Conservation (phyloP, 768 basidiomycete species). For the Amanita phalloides region DNA sequence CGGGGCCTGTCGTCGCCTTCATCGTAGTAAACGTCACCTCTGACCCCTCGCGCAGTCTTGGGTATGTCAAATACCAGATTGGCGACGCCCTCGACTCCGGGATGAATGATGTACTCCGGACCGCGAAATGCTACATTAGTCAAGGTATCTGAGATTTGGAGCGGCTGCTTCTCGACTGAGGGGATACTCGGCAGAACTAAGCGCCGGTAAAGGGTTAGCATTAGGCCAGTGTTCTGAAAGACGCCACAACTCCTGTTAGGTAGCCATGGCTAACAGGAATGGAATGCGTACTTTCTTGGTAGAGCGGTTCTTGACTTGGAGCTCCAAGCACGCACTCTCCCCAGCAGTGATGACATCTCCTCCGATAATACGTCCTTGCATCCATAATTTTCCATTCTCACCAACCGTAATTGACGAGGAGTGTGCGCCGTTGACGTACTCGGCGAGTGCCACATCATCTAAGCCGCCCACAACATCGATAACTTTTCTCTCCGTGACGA, state of each 20-base stretch:
- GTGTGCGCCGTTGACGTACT: slow-evolving; percentile 8
- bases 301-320: slow-evolving; percentile 78
- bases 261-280: slow-evolving; percentile 4
- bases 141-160: slow-evolving; percentile 60
- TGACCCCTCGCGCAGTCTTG: slow-evolving; percentile 47
- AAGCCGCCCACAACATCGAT: slow-evolving; percentile 58
- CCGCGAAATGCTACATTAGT: slow-evolving; percentile 63
- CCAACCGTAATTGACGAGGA: slow-evolving; percentile 58
- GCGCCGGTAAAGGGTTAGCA: slow-evolving; percentile 47
- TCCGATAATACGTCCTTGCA: slow-evolving; percentile 55
- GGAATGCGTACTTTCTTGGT: slow-evolving; percentile 50
- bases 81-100: slow-evolving; percentile 70
- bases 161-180: slow-evolving; percentile 28
- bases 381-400: slow-evolving; percentile 75
- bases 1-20: slow-evolving; percentile 29
- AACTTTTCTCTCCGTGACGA: slow-evolving; percentile 52
- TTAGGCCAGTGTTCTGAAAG: slow-evolving; percentile 55
- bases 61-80: slow-evolving; percentile 78
- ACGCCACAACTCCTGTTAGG: not conserved
- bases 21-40: slow-evolving; percentile 43
- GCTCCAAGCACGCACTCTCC: slow-evolving; percentile 58
- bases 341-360: slow-evolving; percentile 51
- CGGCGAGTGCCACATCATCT: slow-evolving; percentile 22
- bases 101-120: slow-evolving; percentile 62
- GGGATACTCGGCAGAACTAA: slow-evolving; percentile 41